Evolutionary conservation across 345 rosid species (phyloP).

Genomic region (Eucalyptus paniculata): DNA sequence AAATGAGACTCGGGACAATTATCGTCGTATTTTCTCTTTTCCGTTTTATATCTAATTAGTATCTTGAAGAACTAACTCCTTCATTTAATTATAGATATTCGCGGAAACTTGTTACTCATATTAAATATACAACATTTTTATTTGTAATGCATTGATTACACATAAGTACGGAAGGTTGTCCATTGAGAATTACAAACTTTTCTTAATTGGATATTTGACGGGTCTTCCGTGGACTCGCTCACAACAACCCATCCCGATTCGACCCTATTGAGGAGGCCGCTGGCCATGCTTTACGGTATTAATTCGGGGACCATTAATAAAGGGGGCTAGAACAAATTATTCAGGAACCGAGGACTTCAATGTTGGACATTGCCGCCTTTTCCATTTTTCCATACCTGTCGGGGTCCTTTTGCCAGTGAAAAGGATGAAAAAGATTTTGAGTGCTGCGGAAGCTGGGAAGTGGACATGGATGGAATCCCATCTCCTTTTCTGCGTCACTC

Average conservation of each 20-base stretch:
- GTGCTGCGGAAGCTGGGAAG: neutral
- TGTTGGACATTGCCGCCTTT: neutral
- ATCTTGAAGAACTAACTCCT: neutral
- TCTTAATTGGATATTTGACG: neutral
- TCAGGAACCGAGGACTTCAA: neutral
- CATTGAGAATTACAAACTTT: neutral
- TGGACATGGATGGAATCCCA: neutral
- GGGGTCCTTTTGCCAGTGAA: neutral
- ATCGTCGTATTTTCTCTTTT: accelerated
- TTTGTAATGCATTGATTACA: neutral
- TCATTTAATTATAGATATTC: neutral
- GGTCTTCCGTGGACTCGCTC: neutral
- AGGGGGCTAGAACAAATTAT: neutral
- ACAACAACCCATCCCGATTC: no score
- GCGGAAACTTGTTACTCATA: neutral
- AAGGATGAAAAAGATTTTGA: neutral
- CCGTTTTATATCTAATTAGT: accelerated
- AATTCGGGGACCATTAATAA: neutral
- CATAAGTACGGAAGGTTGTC: neutral
- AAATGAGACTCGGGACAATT: neutral
- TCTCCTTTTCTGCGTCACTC: neutral
- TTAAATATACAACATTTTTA: neutral
- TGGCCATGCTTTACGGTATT: neutral
- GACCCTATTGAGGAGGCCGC: neutral
- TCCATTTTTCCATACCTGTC: neutral